Conservation (phyloP, 345 rosid genomes). For the Garcia nutans region DNA sequence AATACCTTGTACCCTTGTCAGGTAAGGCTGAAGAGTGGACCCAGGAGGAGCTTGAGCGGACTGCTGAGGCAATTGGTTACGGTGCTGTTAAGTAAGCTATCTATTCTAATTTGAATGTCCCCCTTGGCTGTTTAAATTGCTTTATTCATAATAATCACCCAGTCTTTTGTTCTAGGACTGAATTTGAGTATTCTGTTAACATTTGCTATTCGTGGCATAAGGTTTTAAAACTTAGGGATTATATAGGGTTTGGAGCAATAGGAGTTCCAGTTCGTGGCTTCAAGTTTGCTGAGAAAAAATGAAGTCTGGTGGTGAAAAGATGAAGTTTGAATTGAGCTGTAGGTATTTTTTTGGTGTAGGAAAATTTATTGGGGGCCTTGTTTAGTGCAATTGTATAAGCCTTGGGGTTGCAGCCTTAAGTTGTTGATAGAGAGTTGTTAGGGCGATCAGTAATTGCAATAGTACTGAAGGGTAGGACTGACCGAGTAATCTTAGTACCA, state of each 20-base stretch:
- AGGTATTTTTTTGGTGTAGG: not conserved
- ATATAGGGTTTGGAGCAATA: not conserved
- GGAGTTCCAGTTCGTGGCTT: not conserved
- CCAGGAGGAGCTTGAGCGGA: slow-evolving; percentile 78
- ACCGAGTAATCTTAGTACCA: not conserved
- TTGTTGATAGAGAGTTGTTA: not conserved
- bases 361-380: not conserved
- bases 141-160: not conserved
- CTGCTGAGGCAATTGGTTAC: slow-evolving; percentile 92
- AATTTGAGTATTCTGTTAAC: not conserved
- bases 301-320: not conserved
- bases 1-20: slow-evolving; percentile 23
- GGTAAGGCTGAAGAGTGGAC: slow-evolving; percentile 92
- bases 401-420: not conserved
- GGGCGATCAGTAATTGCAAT: not conserved
- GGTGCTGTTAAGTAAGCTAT: slow-evolving; percentile 91
- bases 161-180: not conserved
- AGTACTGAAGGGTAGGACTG: not conserved
- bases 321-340: not conserved
- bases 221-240: too few species aligned
- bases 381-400: not conserved
- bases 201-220: not conserved
- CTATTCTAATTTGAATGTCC: not conserved
- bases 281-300: not conserved
- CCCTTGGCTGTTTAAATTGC: not conserved